phyloP scores from a whole-genome alignment of 208 protist species.

The Wallacemonas sp. region DNA sequence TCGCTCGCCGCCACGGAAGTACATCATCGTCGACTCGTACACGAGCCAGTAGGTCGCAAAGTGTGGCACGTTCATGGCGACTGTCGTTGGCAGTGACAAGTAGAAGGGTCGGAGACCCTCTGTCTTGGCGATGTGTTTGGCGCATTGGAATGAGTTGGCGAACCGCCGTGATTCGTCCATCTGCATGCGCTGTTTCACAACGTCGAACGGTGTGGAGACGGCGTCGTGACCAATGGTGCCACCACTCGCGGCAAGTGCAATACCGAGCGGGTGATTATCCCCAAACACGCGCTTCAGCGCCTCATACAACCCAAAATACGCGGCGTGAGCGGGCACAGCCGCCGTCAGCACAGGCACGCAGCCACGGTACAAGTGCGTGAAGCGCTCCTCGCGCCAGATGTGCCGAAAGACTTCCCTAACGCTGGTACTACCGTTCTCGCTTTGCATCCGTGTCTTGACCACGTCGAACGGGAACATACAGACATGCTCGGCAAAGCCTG shows the following conservation, averaged over 20 bases:
- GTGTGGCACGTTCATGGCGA: slow-evolving; percentile 93
- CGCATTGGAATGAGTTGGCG: slow-evolving; percentile 50
- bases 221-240: slow-evolving; percentile 89
- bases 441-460: slow-evolving; percentile 91
- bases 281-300: slow-evolving; percentile 73
- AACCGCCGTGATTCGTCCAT: slow-evolving; percentile 68
- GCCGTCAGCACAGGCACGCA: slow-evolving; percentile 75
- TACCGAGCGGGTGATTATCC: slow-evolving; percentile 34
- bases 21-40: slow-evolving; percentile 77
- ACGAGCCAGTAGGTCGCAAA: slow-evolving; percentile 90
- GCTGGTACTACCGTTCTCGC: slow-evolving; percentile 18
- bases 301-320: slow-evolving; percentile 93
- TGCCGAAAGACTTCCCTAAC: slow-evolving; percentile 18
- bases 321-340: slow-evolving; percentile 90
- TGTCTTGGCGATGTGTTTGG: slow-evolving; percentile 23
- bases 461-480: slow-evolving; percentile 95
- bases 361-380: slow-evolving; percentile 81
- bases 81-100: slow-evolving; percentile 86
- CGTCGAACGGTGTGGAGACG: slow-evolving; percentile 93
- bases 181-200: slow-evolving; percentile 95
- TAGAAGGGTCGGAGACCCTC: slow-evolving; percentile 78
- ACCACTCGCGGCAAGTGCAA: slow-evolving; percentile 44
- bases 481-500: slow-evolving; percentile 91
- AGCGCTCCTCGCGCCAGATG: slow-evolving; percentile 49
- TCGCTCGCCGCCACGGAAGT: slow-evolving; percentile 22